Base-by-base conservation (phyloP, 306 rosid species). In the Quercus berberidifolia region DNA sequence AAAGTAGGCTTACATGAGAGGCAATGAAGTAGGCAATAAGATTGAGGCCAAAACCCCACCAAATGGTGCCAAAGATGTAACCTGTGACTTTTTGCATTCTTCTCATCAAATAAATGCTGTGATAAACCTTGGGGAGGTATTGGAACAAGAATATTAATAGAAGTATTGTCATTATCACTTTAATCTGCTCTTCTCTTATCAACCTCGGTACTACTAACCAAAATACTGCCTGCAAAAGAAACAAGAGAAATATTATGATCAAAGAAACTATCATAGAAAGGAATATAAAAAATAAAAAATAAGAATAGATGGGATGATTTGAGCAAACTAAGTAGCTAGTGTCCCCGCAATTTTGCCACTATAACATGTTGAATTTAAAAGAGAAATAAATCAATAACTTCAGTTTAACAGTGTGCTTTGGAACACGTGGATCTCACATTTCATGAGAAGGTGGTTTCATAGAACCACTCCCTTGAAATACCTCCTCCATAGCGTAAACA, bases 11-110 rank as follows among this genome's bases (percentile, higher is more conserved):
- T 87, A 96, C 99, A 74, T 96, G 99, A 74, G 99, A 96, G 80
- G 99, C 99, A 57, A 96, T 96, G 87, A 96, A 91, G 80, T 96
- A 96, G 72, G 99, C 99, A 33, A 96, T 90, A 84, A 96, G 99
- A 80, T 96, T 96, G 76, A 96, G 98, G 74, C 82, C 98, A 77
- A 96, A 96, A 55, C 99, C 98, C 99, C 99, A 96, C 99, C 99
- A 96, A 81, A 96, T 96, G 79, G 99, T 93, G 75, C 99, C 99
- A 77, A 96, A 96, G 77, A 96, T 88, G 82, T 96, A 96, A 17
- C 99, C 99, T 21, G 99, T 96, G 79, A 96, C 99, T 82, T 96
- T 96, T 6, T 90, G 96, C 99, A 96, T 93, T 76, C 96, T 88
- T 87, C 90, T 93, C 99, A 96, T 96, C 89, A 92, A 79, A 75